Conservation (phyloP, 805 yeast genomes). For the Phaffomyces opuntiae region DNA sequence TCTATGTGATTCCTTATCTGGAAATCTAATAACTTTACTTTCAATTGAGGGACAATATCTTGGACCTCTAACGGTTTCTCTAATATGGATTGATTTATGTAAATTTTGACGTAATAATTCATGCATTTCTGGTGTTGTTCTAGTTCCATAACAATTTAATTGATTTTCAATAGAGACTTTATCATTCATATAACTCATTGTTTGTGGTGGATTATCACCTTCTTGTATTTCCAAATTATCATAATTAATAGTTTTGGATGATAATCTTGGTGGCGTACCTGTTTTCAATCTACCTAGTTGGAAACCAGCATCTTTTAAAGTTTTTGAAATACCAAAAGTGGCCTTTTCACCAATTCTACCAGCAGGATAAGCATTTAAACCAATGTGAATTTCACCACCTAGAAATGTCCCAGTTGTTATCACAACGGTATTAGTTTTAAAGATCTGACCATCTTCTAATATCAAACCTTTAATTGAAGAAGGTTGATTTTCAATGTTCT, state of each 20-base stretch:
- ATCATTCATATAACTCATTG: conserved; percentile 83
- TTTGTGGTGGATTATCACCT: conserved; percentile 80
- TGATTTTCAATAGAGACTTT: conserved; percentile 54
- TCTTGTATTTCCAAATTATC: conserved; percentile 54
- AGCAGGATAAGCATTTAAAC: conserved; percentile 71
- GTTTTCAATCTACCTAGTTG: conserved; percentile 86
- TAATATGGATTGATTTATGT: conserved; percentile 79
- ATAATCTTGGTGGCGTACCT: conserved; percentile 93
- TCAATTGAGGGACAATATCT: conserved; percentile 97
- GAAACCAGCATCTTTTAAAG: conserved; percentile 73
- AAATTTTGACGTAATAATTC: conserved; percentile 60
- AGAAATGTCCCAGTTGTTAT: conserved; percentile 95
- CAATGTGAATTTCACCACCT: conserved; percentile 92
- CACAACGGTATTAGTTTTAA: conserved; percentile 63
- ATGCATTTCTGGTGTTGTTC: conserved; percentile 72
- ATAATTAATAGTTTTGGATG: conserved; percentile 65
- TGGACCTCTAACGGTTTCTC: conserved; percentile 94
- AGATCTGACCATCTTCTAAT: conserved; percentile 55
- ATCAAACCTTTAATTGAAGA: conserved; percentile 54
- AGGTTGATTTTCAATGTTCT: conserved; percentile 11
- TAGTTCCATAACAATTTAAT: conserved; percentile 67
- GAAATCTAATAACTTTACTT: conserved; percentile 74
- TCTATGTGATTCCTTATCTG: conserved; percentile 67
- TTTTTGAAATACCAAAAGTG: conserved; percentile 79
- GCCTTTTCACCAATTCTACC: conserved; percentile 94